Conservation (phyloP, 768 basidiomycete species). For the Exsudoporus frostii region DNA sequence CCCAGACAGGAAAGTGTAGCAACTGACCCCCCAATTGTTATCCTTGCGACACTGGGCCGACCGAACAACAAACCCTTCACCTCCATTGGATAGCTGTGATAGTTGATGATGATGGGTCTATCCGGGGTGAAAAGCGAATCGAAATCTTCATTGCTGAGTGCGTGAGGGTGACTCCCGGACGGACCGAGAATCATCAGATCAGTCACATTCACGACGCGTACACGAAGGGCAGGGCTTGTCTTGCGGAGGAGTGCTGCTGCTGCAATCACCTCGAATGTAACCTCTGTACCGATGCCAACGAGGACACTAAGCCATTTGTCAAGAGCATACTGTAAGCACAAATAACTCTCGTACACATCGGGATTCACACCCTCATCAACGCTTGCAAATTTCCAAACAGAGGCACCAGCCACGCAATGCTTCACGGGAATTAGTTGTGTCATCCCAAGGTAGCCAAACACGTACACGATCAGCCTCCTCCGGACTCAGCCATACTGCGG, state of each 20-base stretch:
- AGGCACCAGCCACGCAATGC: constrained; percentile 87
- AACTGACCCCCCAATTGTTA: constrained; percentile 51
- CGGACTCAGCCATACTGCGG: constrained; percentile 70
- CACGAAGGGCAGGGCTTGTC: constrained; percentile 65
- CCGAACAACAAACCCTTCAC: constrained; percentile 64
- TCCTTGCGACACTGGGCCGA: constrained; percentile 44
- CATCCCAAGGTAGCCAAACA: background rate
- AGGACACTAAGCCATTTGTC: constrained; percentile 49
- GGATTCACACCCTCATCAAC: constrained; percentile 68
- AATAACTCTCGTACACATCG: constrained; percentile 51
- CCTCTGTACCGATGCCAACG: constrained; percentile 84
- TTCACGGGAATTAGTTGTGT: constrained; percentile 17
- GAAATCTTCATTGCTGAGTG: constrained; percentile 60
- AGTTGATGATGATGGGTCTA: constrained; percentile 73
- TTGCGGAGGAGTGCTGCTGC: constrained; percentile 78
- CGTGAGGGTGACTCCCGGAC: constrained; percentile 72
- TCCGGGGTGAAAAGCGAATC: constrained; percentile 69
- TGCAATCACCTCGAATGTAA: constrained; percentile 86
- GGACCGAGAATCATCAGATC: constrained; percentile 82
- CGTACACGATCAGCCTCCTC: constrained; percentile 70
- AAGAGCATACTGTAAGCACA: background rate
- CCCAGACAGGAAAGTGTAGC: background rate
- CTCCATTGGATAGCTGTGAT: constrained; percentile 78
- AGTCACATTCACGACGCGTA: constrained; percentile 86
- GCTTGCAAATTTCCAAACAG: constrained; percentile 82